Percentiles rank a stretch among this genome's conserved stretches.
Conservation (phyloP, 345 rosid genomes). For the Geranium rotundifolium region DNA sequence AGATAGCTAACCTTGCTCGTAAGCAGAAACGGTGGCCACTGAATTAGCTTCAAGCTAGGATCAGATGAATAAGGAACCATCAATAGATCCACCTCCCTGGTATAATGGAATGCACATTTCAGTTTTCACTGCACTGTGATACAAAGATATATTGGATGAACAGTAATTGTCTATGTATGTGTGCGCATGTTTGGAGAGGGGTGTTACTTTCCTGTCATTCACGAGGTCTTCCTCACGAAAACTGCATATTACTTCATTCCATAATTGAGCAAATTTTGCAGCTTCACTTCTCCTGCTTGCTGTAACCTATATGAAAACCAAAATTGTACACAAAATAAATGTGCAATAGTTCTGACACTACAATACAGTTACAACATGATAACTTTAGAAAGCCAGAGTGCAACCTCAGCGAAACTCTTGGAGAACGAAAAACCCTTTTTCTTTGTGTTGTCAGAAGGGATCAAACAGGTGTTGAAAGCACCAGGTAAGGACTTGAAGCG, state of each 20-base stretch:
- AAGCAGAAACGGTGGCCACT: slow-evolving; percentile 98
- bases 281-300: slow-evolving; percentile 94
- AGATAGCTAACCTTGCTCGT: slow-evolving; percentile 75
- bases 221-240: slow-evolving; percentile 99
- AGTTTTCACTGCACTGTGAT: slow-evolving; percentile 8
- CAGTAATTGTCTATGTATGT: neutral
- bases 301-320: slow-evolving; percentile 41
- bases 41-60: slow-evolving; percentile 83
- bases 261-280: slow-evolving; percentile 92
- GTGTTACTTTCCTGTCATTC: slow-evolving; percentile 69
- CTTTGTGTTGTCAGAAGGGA: slow-evolving; percentile 65
- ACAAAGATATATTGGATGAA: slow-evolving; percentile 5
- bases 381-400: neutral
- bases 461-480: slow-evolving; percentile 78
- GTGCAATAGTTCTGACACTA: neutral
- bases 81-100: slow-evolving; percentile 97
- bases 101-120: slow-evolving; percentile 15
- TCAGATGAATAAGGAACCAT: slow-evolving; percentile 87
- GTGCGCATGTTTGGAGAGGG: neutral
- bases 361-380: neutral
- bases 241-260: slow-evolving; percentile 92
- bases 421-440: slow-evolving; percentile 83
- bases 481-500: slow-evolving; percentile 91
- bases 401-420: slow-evolving; percentile 75
- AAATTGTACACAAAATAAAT: too few relatives aligned